Evolutionary conservation across 352 stramenopile species (phyloP), one percentile per base, ranked within the genome.

Genomic region (Pythium apleroticum): DNA sequence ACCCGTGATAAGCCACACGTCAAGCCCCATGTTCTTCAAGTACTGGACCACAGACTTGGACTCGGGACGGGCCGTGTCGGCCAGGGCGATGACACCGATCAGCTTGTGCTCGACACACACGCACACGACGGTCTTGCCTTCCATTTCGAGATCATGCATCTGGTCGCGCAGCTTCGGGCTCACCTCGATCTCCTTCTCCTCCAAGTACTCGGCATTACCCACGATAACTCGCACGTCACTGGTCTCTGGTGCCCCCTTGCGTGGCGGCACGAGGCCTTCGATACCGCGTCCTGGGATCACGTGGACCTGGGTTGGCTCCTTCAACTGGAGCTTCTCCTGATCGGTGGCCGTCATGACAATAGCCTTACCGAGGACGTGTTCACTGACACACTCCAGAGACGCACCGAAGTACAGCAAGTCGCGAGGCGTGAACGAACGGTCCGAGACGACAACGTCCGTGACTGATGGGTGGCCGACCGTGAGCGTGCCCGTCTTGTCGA

Each of bases 401-500:
- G 76, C 88, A 4, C 73, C 82, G 48, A 91, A 96, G 67, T 91
- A 93, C 20, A 95, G 57, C 54, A 96, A 62, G 54, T 94, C 84
- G 35, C 75, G 80, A 1, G 82, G 77, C 0, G 85, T 89, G 63
- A 77, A 82, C n/a, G 72, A 60, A 12, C 81, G 76, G 58, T 92
- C 79, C 3, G 79, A 70, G 45, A 94, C 74, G 20, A 93, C 75
- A 0, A 96, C 78, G 52, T 96, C 87, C 24, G 81, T 89, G 10
- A 95, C 83, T 2, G 77, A 89, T n/a, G 86, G 84, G 25, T 89
- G 82, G 37, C 87, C 89, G 19, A 87, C 74, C 1, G 93, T 98
- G 3, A 98, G 69, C 10, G 93, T 98, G 1, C 93, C 93, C 3
- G 93, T 98, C 74, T 98, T 98, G 68, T 98, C 93, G 69, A 98